These are phyloP conservation scores for Venustampulla echinocandica DNA, from an alignment of 495 filamentous ascomycete species.

Conservation along the genomic window DNA sequence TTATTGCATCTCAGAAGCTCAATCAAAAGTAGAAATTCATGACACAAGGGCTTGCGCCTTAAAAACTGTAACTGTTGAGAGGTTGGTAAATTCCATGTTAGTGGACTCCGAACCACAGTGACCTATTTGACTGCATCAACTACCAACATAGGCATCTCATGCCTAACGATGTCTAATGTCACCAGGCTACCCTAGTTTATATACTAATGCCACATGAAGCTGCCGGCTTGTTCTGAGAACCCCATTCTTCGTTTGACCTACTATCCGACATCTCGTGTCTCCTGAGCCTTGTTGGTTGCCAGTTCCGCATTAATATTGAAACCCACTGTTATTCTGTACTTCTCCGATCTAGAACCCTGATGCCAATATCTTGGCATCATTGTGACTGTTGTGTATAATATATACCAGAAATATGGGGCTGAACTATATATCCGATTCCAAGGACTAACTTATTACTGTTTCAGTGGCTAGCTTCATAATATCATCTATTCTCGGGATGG, in stretches of 20 bases:
- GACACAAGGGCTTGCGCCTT: constrained; percentile 3
- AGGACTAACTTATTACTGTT: constrained; percentile 27
- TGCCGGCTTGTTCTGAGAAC: no score
- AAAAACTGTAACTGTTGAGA: not conserved
- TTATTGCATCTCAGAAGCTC: constrained; percentile 21
- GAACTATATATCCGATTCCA: constrained; percentile 32
- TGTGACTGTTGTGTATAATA: constrained; percentile 22
- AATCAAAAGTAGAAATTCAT: constrained; percentile 22
- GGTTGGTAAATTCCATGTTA: not conserved
- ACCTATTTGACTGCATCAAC: no score
- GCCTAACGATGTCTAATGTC: no score
- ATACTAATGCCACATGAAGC: no score
- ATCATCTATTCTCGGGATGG: constrained; percentile 25
- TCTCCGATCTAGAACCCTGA: no score
- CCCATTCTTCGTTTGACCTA: no score
- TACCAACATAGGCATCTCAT: no score
- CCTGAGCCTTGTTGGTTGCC: not conserved
- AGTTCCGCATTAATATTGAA: not conserved
- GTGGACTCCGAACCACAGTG: no score
- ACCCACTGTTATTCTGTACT: not conserved
- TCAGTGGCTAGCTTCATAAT: constrained; percentile 33
- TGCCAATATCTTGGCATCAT: constrained; percentile 27
- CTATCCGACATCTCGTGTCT: not conserved
- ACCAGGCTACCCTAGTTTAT: no score
- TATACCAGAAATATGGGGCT: constrained; percentile 30